These are phyloP conservation scores for Ligustrum vulgare DNA, from an alignment of 257 asterid species.

Conservation along the genomic window DNA sequence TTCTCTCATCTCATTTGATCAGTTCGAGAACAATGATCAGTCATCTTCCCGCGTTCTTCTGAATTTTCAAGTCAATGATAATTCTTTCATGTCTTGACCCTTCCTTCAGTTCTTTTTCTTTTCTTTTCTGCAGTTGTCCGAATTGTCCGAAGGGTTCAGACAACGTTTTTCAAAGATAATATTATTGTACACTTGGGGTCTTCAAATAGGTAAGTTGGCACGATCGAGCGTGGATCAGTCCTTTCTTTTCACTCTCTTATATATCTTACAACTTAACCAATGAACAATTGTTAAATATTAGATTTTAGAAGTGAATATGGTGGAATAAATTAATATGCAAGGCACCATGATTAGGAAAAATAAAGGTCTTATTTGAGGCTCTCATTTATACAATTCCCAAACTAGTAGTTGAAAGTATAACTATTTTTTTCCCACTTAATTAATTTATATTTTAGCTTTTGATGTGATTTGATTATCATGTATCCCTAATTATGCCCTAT, in stretches of 20 bases:
- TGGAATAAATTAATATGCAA: neutral
- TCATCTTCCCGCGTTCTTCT: slow-evolving; percentile 26
- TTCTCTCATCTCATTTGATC: slow-evolving; percentile 39
- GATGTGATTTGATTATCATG: neutral
- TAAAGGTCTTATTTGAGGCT: neutral
- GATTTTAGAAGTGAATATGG: neutral
- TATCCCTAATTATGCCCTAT: too few species aligned
- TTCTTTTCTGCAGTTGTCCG: too few species aligned
- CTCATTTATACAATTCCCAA: neutral
- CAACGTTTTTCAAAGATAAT: neutral
- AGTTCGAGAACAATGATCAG: slow-evolving; percentile 22
- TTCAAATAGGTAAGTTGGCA: neutral
- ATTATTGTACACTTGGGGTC: neutral
- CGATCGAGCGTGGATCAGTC: neutral
- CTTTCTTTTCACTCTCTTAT: neutral
- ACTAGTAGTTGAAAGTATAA: neutral
- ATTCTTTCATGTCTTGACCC: slow-evolving; percentile 24
- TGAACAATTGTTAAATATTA: neutral
- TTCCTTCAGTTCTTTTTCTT: neutral
- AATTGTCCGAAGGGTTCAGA: neutral
- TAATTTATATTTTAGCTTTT: neutral
- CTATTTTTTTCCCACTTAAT: neutral
- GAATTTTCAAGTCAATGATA: slow-evolving; percentile 11
- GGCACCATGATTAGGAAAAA: neutral
- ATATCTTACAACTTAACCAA: neutral